phyloP scores from a whole-genome alignment of 257 asterid species.

The Plantago elongata region DNA sequence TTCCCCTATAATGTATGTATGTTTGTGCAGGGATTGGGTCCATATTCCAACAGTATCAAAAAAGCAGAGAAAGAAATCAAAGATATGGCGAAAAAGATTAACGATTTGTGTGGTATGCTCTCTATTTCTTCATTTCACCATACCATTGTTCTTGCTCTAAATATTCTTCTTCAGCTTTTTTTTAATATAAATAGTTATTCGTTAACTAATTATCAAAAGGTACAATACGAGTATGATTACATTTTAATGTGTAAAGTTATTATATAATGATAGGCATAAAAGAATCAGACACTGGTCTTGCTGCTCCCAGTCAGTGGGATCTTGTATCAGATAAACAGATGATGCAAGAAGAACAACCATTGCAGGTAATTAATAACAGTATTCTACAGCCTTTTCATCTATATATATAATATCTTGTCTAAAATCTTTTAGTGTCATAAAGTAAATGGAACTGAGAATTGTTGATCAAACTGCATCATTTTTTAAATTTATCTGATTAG shows the following conservation, averaged over 20 bases:
- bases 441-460: not conserved
- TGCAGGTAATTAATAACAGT: conserved; percentile 64
- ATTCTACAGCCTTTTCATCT: not conserved
- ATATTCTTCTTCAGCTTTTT: too few species aligned
- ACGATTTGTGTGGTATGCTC: conserved; percentile 76
- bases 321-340: conserved; percentile 97
- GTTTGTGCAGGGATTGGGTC: conserved; percentile 74
- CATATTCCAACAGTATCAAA: conserved; percentile 80
- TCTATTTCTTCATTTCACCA: not conserved
- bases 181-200: too few species aligned
- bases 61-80: conserved; percentile 82
- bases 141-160: too few species aligned
- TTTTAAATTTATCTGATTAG: conserved; percentile 24
- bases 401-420: not conserved
- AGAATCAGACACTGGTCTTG: conserved; percentile 95
- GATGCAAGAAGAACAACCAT: conserved; percentile 99
- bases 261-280: conserved; percentile 54
- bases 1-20: conserved; percentile 11
- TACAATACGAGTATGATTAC: too few species aligned
- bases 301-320: conserved; percentile 99
- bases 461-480: not conserved
- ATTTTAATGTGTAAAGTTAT: conserved; percentile 9
- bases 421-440: not conserved
- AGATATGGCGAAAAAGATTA: conserved; percentile 88
- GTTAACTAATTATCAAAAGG: too few species aligned